A percentile compares a stretch with the other conserved stretches of the same genome.
These are phyloP conservation scores for Trebouxia sp. DNA, from an alignment of 139 green algal species.

Conservation along the genomic window DNA sequence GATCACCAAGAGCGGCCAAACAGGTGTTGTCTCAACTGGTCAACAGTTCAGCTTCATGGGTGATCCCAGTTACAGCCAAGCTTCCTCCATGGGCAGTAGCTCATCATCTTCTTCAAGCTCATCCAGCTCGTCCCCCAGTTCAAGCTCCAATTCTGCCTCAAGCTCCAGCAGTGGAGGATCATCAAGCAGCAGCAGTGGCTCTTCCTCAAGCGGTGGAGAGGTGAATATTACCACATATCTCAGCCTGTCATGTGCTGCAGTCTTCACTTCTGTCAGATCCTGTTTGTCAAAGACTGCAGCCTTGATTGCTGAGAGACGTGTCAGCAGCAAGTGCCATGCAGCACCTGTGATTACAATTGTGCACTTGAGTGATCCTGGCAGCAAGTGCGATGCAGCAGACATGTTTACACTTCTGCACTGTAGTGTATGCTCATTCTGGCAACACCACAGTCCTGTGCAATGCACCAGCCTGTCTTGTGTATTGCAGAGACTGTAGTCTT, in stretches of 20 bases:
- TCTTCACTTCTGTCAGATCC: too few species aligned
- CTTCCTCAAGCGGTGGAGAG: too few species aligned
- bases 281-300: too few species aligned
- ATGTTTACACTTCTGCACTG: not conserved
- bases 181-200: not conserved
- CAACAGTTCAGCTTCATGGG: constrained; percentile 11
- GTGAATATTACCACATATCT: too few species aligned
- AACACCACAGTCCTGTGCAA: too few species aligned
- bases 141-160: not conserved
- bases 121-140: not conserved
- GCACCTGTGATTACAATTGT: too few species aligned
- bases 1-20: constrained; percentile 11
- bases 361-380: not conserved
- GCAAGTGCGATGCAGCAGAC: too few species aligned
- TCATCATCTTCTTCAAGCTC: not conserved
- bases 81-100: not conserved
- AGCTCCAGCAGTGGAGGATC: not conserved
- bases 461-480: too few species aligned
- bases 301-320: too few species aligned
- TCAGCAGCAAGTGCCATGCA: too few species aligned
- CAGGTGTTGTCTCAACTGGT: not conserved
- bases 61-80: not conserved
- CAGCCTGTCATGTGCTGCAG: too few species aligned
- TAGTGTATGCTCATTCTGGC: not conserved
- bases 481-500: too few species aligned